Conservation (phyloP, 805 yeast species). For the Hanseniaspora lindneri region DNA sequence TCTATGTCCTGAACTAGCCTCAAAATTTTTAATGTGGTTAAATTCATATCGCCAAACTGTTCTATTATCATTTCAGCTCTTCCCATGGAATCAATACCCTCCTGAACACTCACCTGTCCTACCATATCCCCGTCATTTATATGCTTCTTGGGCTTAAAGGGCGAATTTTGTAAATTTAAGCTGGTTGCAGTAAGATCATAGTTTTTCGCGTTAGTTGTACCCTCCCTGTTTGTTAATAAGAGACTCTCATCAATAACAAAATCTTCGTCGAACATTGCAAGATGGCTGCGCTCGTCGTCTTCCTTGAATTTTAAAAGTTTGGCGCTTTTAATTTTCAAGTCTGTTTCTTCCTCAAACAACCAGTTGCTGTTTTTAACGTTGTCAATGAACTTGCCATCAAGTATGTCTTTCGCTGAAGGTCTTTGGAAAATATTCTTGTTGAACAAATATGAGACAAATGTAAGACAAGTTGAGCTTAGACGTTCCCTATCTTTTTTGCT, state of each 20-base stretch:
- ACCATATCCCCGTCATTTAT: background rate
- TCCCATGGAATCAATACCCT: slow-evolving; percentile 2
- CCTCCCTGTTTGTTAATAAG: too few relatives aligned
- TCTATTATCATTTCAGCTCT: slow-evolving; percentile 12
- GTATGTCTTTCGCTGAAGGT: slow-evolving; percentile 49
- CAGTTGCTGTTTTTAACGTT: slow-evolving; percentile 11
- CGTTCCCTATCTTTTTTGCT: slow-evolving; percentile 12
- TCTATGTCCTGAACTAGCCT: slow-evolving; percentile 7
- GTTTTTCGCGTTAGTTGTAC: too few relatives aligned
- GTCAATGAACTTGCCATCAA: slow-evolving; percentile 23
- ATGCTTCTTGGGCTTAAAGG: slow-evolving; percentile 4
- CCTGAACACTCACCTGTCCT: background rate
- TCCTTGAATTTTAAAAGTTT: slow-evolving; percentile 24
- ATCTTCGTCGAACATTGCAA: slow-evolving; percentile 13
- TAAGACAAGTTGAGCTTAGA: slow-evolving; percentile 38
- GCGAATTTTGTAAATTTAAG: slow-evolving; percentile 7
- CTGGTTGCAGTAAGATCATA: background rate
- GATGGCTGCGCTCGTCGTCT: slow-evolving; percentile 14
- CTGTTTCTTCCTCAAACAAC: slow-evolving; percentile 14
- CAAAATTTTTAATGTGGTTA: slow-evolving; percentile 7
- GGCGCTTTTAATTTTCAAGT: slow-evolving; percentile 14
- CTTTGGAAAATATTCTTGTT: slow-evolving; percentile 57
- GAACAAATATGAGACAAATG: slow-evolving; percentile 61
- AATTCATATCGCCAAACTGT: background rate
- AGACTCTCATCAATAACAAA: slow-evolving; percentile 11